Conservation (phyloP, 176 grass and related monocot species). For the Guadua angustifolia region DNA sequence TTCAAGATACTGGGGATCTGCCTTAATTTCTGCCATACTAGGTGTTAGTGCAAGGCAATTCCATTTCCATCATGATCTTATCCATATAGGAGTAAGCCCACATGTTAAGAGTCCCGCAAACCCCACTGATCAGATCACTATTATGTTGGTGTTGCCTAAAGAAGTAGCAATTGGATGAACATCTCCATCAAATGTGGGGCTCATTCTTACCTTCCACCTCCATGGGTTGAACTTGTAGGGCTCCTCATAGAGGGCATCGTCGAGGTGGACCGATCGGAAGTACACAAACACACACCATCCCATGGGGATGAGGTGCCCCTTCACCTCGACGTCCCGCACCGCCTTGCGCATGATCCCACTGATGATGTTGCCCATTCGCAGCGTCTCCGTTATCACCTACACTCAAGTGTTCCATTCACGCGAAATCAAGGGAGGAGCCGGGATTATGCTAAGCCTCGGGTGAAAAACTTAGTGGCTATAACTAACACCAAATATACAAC, state of each 20-base stretch:
- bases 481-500: no score
- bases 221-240: slow-evolving; percentile 90
- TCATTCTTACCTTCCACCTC: slow-evolving; percentile 91
- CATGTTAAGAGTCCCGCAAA: slow-evolving; percentile 57
- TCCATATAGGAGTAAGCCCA: slow-evolving; percentile 39
- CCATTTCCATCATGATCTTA: slow-evolving; percentile 14
- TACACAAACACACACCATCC: slow-evolving; percentile 92
- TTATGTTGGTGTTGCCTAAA: slow-evolving; percentile 58
- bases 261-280: slow-evolving; percentile 93
- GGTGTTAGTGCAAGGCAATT: slow-evolving; percentile 14
- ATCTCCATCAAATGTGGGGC: slow-evolving; percentile 56
- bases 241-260: slow-evolving; percentile 64
- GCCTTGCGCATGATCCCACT: slow-evolving; percentile 97
- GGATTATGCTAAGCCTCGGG: no score
- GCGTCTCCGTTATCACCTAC: slow-evolving; percentile 77
- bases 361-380: slow-evolving; percentile 90
- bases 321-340: slow-evolving; percentile 75
- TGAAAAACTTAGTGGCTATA: no score
- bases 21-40: slow-evolving; percentile 17
- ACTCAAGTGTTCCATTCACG: background rate
- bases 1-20: background rate
- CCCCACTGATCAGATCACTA: slow-evolving; percentile 30
- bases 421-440: no score
- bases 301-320: slow-evolving; percentile 91
- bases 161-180: slow-evolving; percentile 47